These are phyloP conservation scores for Sarocladiaceae sp. DNA, from an alignment of 2,329 filamentous ascomycete genomes.

Conservation along the genomic window DNA sequence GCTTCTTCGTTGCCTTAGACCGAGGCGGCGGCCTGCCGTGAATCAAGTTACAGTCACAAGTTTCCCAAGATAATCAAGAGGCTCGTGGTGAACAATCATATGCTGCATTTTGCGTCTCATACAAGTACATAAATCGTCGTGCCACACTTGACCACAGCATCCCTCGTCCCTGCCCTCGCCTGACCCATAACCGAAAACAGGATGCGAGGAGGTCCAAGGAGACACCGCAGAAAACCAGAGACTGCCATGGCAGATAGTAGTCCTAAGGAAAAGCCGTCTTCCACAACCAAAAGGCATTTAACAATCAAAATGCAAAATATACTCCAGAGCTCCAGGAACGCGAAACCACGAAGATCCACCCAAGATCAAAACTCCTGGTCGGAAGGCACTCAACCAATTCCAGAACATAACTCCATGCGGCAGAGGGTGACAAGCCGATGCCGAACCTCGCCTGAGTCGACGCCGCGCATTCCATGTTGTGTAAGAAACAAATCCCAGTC, in stretches of 20 bases:
- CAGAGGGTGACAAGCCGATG: neutral
- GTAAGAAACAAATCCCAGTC: neutral
- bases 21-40: too few species aligned
- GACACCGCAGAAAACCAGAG: too few species aligned
- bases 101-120: neutral
- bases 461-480: conserved; percentile 6
- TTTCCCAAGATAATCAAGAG: too few species aligned
- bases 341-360: neutral
- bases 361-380: neutral
- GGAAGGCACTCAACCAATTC: neutral
- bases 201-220: too few species aligned
- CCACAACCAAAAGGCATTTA: too few species aligned
- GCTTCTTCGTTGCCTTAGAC: too few species aligned
- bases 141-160: neutral
- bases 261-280: too few species aligned
- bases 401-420: neutral
- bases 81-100: neutral
- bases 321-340: neutral
- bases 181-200: too few species aligned
- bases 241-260: neutral
- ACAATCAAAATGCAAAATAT: neutral
- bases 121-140: neutral
- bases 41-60: too few species aligned
- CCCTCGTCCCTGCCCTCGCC: too few species aligned
- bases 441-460: neutral